Percentiles rank a stretch among this genome's conserved stretches.
Evolutionary conservation across 1,284 basidiomycete species (phyloP).

Genomic region (Laetiporus sulphureus): DNA sequence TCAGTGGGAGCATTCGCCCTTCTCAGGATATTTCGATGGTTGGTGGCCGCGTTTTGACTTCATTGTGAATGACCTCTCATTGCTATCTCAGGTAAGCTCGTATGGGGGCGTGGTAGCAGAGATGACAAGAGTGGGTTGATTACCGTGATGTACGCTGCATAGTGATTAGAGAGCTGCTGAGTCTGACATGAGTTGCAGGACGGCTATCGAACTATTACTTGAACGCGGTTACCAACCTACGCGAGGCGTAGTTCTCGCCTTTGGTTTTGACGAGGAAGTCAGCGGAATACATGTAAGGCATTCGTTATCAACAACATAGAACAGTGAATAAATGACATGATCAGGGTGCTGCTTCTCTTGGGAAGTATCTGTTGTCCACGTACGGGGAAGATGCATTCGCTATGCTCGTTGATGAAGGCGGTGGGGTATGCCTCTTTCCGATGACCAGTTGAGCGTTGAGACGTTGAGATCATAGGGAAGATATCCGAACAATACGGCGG

Average conservation of each 20-base stretch:
- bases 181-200: constrained; percentile 25
- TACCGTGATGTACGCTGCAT: constrained; percentile 39
- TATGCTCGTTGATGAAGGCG: constrained; percentile 48
- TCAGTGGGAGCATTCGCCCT: constrained; percentile 40
- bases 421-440: constrained; percentile 20
- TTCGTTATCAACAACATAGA: background rate
- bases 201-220: constrained; percentile 48
- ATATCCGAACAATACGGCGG: constrained; percentile 30
- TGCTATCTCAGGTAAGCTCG: constrained; percentile 40
- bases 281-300: constrained; percentile 37
- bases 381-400: constrained; percentile 50
- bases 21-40: constrained; percentile 32
- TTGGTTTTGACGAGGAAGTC: constrained; percentile 70
- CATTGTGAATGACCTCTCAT: too few relatives aligned
- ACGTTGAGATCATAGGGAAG: constrained; percentile 22
- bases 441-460: background rate
- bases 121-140: constrained; percentile 63
- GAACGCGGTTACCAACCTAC: constrained; percentile 43
- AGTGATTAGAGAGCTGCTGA: background rate
- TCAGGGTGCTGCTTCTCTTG: constrained; percentile 44
- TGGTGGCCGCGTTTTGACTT: background rate
- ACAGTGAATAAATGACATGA: background rate
- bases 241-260: constrained; percentile 51
- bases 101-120: constrained; percentile 59
- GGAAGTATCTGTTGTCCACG: constrained; percentile 36